Percentiles rank a stretch among this genome's conserved stretches.
These are phyloP conservation scores for Amanita pallidorosea DNA, from an alignment of 768 basidiomycete species.

Conservation along the genomic window DNA sequence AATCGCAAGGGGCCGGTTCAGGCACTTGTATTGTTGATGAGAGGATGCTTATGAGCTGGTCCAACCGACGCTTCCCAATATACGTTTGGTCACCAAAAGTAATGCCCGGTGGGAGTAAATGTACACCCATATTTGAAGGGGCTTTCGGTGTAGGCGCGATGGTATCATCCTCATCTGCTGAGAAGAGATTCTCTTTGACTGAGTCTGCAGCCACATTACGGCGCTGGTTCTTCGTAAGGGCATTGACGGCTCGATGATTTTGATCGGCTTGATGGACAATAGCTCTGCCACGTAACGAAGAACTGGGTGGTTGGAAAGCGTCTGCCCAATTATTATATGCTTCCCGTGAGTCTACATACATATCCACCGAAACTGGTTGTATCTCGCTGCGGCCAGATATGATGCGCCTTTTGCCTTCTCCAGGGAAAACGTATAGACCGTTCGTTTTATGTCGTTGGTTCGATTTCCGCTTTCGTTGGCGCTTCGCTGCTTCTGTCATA, in stretches of 20 bases:
- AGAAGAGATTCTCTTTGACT: conserved; percentile 3
- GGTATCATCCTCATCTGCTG: conserved; percentile 1
- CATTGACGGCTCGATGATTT: conserved; percentile 7
- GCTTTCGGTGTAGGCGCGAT: conserved; percentile 11
- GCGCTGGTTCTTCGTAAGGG: background rate
- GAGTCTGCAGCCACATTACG: background rate
- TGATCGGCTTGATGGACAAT: background rate
- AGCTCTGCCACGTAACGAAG: background rate
- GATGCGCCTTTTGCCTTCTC: conserved; percentile 25
- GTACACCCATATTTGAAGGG: conserved; percentile 41
- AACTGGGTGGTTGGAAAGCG: conserved; percentile 9
- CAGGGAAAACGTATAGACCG: conserved; percentile 25
- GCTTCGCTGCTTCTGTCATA: background rate
- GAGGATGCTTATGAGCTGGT: conserved; percentile 38
- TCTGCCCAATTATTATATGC: conserved; percentile 7
- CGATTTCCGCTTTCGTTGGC: conserved; percentile 3
- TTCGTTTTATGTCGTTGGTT: conserved; percentile 3
- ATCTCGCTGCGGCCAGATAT: conserved; percentile 22
- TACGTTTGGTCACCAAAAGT: conserved; percentile 43
- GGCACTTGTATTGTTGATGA: conserved; percentile 14
- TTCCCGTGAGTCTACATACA: conserved; percentile 24
- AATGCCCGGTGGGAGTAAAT: conserved; percentile 36
- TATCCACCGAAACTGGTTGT: conserved; percentile 31
- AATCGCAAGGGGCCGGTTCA: conserved; percentile 18
- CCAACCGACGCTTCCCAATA: conserved; percentile 49